These are phyloP conservation scores for Moringa oleifera DNA, from an alignment of 345 rosid species.

Conservation along the genomic window DNA sequence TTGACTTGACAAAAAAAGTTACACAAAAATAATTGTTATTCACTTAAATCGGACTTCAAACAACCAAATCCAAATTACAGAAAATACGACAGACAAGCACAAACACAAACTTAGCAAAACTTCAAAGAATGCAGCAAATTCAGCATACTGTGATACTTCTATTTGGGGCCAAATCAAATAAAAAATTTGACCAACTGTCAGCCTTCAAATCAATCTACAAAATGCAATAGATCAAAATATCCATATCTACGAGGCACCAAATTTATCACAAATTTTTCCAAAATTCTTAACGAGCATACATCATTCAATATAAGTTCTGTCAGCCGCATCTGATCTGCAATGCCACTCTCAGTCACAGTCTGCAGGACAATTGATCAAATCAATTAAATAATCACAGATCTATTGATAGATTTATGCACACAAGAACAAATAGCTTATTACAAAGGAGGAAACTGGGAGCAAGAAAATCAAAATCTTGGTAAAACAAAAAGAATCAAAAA, in stretches of 20 bases:
- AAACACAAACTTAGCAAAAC: not conserved
- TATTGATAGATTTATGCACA: no score
- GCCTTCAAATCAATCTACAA: not conserved
- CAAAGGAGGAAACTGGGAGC: not conserved
- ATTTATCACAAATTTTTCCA: slow-evolving; percentile 10
- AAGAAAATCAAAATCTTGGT: not conserved
- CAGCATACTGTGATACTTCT: not conserved
- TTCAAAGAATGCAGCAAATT: not conserved
- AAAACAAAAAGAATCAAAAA: not conserved
- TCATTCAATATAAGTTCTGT: slow-evolving; percentile 68
- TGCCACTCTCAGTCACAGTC: slow-evolving; percentile 83
- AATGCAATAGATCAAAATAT: not conserved
- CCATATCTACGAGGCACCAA: not conserved
- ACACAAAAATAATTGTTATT: no score
- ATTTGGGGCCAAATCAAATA: not conserved
- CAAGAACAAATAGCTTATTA: not conserved
- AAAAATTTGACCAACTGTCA: no score
- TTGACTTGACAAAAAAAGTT: not conserved
- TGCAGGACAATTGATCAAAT: slow-evolving; percentile 22
- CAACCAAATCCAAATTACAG: not conserved
- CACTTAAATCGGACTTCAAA: not conserved
- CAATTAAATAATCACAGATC: slow-evolving; percentile 3
- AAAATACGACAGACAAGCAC: not conserved
- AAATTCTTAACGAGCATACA: slow-evolving; percentile 44
- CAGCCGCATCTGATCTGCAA: slow-evolving; percentile 89